Evolutionary conservation across 306 rosid species (phyloP).

Genomic region (Acacia confusa): DNA sequence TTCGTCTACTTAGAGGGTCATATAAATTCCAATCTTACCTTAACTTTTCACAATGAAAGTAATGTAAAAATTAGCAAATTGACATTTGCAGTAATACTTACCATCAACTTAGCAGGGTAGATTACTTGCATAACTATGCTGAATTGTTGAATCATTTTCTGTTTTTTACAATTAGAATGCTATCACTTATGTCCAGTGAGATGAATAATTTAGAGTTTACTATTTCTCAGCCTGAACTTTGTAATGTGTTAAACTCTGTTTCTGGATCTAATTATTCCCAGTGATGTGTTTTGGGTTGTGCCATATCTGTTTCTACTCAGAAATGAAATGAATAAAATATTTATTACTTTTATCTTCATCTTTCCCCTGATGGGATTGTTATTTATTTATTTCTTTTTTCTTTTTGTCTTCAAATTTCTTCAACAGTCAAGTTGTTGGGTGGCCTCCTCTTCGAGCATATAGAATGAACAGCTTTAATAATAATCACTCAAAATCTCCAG

Average conservation of each 20-base stretch:
- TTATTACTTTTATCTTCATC: constrained; percentile 11
- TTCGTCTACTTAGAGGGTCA: not conserved
- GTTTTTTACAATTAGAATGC: not conserved
- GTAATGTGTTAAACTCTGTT: not conserved
- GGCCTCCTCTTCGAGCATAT: constrained; percentile 87
- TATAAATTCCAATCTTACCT: constrained; percentile 4
- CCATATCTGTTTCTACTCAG: not conserved
- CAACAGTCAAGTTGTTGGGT: constrained; percentile 90
- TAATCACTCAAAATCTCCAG: constrained; percentile 56
- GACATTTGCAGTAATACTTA: constrained; percentile 12
- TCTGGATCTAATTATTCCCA: not conserved
- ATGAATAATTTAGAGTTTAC: constrained; percentile 4
- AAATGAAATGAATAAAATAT: not conserved
- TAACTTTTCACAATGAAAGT: not conserved
- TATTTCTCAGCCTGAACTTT: constrained; percentile 21
- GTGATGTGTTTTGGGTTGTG: not conserved
- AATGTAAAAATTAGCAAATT: not conserved
- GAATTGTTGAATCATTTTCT: constrained; percentile 12
- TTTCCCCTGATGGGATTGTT: constrained; percentile 30
- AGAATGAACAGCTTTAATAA: constrained; percentile 80
- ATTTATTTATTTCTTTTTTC: constrained; percentile 14
- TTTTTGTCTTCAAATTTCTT: constrained; percentile 37
- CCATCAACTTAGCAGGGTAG: not conserved
- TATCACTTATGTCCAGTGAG: not conserved
- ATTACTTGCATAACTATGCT: not conserved